Evolutionary conservation across 2,329 filamentous ascomycete species (phyloP), one percentile per base, ranked within the genome.

Genomic region (Colletotrichum acutatum): DNA sequence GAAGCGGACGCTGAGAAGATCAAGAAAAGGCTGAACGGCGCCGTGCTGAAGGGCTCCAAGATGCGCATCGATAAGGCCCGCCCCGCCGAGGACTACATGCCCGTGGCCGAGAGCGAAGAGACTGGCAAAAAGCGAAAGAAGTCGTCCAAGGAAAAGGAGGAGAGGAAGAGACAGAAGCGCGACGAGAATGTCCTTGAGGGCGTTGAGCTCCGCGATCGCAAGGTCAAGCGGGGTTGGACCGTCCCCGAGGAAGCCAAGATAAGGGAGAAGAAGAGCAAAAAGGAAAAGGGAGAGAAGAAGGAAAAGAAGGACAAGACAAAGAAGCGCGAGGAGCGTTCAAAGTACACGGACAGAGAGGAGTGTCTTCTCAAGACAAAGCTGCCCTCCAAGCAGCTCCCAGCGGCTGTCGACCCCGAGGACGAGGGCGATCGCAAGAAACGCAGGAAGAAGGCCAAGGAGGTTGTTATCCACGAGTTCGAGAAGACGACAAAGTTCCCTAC

Each of bases 151-250:
- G 77, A 74, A 12, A 70, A 73, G 14, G 79, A 76, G 5, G 75
- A 77, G 9, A 77, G 83, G 4, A 87, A 85, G 76, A 91, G 88
- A 80, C 82, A 86, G 64, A 90, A 89, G 78, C 84, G 85, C 71
- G 85, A 87, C 74, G 76, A 81, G 78, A 82, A 90, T 79, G 82
- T 90, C 14, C 79, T 90, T 77, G 78, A 87, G 77, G 97, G 95
- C 5, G 87, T 95, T 60, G 90, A 93, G 78, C 84, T 99, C 52
- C 89, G 91, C 6, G 86, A 90, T 22, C 90, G 95, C 76, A 94
- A 94, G 78, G 91, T 98, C 74, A 97, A 97, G 86, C 89, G 95
- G 74, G 95, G 95, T 5, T 98, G 95, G 95, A 96, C 94, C 0
- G 93, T 95, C 74, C 87, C 92, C 1, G 84, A 86, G 26, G 84